Evolutionary conservation across 257 asterid species (phyloP).

Genomic region (Handroanthus guayacan): DNA sequence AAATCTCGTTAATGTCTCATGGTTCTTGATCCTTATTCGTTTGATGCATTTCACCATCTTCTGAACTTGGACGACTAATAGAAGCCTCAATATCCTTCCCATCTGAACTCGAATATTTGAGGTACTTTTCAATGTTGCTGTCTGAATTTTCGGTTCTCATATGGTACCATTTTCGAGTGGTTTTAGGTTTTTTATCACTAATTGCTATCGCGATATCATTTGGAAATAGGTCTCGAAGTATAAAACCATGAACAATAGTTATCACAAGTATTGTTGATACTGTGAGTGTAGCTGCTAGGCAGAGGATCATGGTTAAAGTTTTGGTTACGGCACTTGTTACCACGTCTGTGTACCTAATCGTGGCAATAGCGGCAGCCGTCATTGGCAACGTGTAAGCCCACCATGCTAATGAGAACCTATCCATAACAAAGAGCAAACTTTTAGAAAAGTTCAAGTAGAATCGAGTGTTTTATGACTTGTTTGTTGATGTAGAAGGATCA

Average conservation of each 20-base stretch:
- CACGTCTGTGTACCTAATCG: conserved; percentile 61
- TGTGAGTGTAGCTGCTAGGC: conserved; percentile 59
- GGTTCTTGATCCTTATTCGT: conserved; percentile 12
- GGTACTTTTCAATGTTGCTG: conserved; percentile 47
- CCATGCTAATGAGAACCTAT: conserved; percentile 82
- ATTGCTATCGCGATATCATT: conserved; percentile 86
- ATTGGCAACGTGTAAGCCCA: conserved; percentile 98
- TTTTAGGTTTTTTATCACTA: conserved; percentile 52
- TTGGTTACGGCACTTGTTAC: conserved; percentile 53
- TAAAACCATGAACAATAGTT: conserved; percentile 71
- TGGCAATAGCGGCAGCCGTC: conserved; percentile 84
- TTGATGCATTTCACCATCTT: conserved; percentile 8
- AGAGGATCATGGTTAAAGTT: conserved; percentile 51
- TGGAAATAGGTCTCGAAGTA: conserved; percentile 77
- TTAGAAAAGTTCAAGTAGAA: not conserved
- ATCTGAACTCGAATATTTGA: conserved; percentile 56
- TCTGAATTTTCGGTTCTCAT: conserved; percentile 56
- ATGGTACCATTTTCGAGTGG: conserved; percentile 53
- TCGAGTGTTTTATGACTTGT: not conserved
- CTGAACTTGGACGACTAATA: conserved; percentile 26
- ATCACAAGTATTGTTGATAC: conserved; percentile 63
- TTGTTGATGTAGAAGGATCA: not conserved
- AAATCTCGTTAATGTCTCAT: not conserved
- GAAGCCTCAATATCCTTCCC: conserved; percentile 62
- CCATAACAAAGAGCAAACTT: not conserved